These are phyloP conservation scores for Helichrysum umbraculigerum DNA, from an alignment of 129 eudicot species.

Conservation along the genomic window DNA sequence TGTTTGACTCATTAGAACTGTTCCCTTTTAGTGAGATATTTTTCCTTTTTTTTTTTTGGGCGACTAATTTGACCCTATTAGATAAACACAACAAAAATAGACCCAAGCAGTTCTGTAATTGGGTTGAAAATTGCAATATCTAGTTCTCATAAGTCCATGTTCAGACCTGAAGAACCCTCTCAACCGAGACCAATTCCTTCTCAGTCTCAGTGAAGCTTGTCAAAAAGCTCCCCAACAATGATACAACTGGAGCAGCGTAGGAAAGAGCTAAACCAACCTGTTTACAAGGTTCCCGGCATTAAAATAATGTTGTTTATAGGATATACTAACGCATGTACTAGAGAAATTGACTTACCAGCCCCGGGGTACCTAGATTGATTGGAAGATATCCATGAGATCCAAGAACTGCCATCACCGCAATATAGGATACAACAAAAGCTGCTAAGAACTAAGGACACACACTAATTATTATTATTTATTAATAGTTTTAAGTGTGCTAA, in stretches of 20 bases:
- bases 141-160: neutral
- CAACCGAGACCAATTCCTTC: conserved; percentile 92
- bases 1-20: too few species aligned
- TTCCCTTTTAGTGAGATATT: too few species aligned
- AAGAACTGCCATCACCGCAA: conserved; percentile 85
- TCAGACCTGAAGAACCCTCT: conserved; percentile 84
- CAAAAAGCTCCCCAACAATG: conserved; percentile 82
- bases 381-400: conserved; percentile 76
- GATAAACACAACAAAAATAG: too few species aligned
- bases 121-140: too few species aligned
- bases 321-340: too few species aligned
- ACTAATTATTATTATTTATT: conserved; percentile 8
- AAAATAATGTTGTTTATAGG: neutral
- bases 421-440: conserved; percentile 78
- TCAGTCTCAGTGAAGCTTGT: conserved; percentile 97
- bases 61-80: too few species aligned
- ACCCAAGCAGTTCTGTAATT: too few species aligned
- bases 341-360: conserved; percentile 56
- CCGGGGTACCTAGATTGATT: conserved; percentile 77
- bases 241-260: conserved; percentile 87
- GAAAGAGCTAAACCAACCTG: conserved; percentile 99
- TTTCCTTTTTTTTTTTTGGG: too few species aligned
- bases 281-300: conserved; percentile 18
- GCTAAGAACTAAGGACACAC: conserved; percentile 66
- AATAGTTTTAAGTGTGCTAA: neutral